Base-by-base conservation (phyloP, 345 rosid genomes). In the Bruguiera gymnorhiza region DNA sequence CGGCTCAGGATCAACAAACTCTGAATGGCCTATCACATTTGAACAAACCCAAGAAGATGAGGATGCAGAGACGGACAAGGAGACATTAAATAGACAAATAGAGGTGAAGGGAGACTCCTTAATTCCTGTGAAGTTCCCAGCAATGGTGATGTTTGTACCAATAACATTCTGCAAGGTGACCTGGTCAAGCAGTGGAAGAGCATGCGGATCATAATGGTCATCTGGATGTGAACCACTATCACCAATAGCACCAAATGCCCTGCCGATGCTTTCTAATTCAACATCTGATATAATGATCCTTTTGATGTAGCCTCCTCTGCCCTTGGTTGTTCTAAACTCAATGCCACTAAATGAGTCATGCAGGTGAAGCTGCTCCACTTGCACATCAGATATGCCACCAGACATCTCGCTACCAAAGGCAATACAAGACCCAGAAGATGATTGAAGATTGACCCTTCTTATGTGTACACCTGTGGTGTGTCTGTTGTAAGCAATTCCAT, bases 351-450 rank as follows among this genome's bases (percentile, higher is more conserved):
- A 76, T 16, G 97, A 94, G 78, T 82, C 69, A 61, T 69, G 73
- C 2, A 91, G 66, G 68, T n/a, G 81, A 55, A 82, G 78, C 59
- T 21, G 77, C 76, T 89, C 87, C 26, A 86, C 88, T 16, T 66
- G 85, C 18, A 91, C 76, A 60, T 85, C 76, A 0, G 91, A 88
- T 70, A 94, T 86, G 59, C 98, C 98, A 31, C 98, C 96, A 8
- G 98, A 94, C 98, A 94, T 94, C 73, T 94, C 97, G 46, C 98
- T 94, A 4, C 98, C 98, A n/a, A 89, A 89, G 68, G 98, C 87
- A 62, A 94, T 81, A 37, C 84, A 79, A 4, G 97, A 84, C 21
- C 97, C 99, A 0, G 95, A 78, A 46, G 82, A 83, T 62, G 99
- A 94, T 70, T 82, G 86, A 36, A 94, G 80, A 60, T 67, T 75